These are phyloP conservation scores for Leptographium procerum DNA, from an alignment of 2,329 filamentous ascomycete species.

Conservation along the genomic window DNA sequence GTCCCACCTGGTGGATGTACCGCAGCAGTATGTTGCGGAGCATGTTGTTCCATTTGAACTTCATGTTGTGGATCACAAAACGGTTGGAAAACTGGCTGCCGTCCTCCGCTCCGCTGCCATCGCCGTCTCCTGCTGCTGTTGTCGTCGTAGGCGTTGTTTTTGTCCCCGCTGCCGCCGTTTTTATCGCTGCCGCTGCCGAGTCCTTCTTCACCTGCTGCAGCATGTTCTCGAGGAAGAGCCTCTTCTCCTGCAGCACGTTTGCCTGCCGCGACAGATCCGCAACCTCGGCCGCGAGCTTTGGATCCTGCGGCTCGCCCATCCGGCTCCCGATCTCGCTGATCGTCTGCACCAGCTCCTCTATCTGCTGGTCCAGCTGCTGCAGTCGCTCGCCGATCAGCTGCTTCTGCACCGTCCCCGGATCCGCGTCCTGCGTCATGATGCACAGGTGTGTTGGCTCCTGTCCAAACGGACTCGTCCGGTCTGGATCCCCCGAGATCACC, in stretches of 20 bases:
- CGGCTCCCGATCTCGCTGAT: conserved; percentile 67
- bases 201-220: conserved; percentile 35
- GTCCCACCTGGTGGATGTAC: conserved; percentile 95
- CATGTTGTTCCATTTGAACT: conserved; percentile 97
- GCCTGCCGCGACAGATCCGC: conserved; percentile 48
- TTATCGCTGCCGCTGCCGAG: conserved; percentile 15
- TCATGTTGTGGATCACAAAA: conserved; percentile 95
- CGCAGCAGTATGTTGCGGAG: conserved; percentile 91
- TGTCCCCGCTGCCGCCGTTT: conserved; percentile 14
- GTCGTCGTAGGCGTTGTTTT: background rate
- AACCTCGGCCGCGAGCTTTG: conserved; percentile 38
- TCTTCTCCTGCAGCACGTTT: conserved; percentile 45
- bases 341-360: conserved; percentile 59
- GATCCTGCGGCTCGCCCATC: conserved; percentile 21
- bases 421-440: conserved; percentile 84
- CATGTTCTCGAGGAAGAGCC: conserved; percentile 47
- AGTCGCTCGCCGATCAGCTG: conserved; percentile 75
- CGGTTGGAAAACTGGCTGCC: conserved; percentile 95
- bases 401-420: conserved; percentile 79
- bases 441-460: conserved; percentile 89
- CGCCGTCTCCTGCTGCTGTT: background rate
- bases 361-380: conserved; percentile 65
- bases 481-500: conserved; percentile 66
- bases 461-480: conserved; percentile 80
- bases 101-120: conserved; percentile 21